These are phyloP conservation scores for Ustilago loliicola DNA, from an alignment of 1,284 basidiomycete species.

Conservation along the genomic window DNA sequence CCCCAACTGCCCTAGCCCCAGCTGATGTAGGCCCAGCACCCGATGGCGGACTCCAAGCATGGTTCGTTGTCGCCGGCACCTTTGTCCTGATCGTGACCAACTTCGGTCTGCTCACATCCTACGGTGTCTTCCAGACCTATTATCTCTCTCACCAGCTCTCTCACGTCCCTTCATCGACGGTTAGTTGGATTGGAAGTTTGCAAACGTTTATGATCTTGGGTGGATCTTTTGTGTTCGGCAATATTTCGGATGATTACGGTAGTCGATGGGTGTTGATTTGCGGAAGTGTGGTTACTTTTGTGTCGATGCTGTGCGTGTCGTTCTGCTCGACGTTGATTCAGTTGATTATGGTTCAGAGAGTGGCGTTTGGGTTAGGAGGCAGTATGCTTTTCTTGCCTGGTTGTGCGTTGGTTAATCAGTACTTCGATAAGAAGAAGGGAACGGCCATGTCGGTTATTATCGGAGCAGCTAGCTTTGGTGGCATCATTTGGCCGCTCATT, in stretches of 20 bases:
- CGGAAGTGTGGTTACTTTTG: slow-evolving; percentile 40
- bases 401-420: slow-evolving; percentile 46
- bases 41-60: slow-evolving; percentile 46
- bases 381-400: slow-evolving; percentile 54
- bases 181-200: slow-evolving; percentile 47
- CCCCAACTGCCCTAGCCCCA: neutral
- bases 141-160: slow-evolving; percentile 39
- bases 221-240: slow-evolving; percentile 47
- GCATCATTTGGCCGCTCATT: slow-evolving; percentile 49
- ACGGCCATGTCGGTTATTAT: slow-evolving; percentile 49
- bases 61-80: slow-evolving; percentile 50
- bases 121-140: slow-evolving; percentile 50
- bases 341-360: slow-evolving; percentile 41
- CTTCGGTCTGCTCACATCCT: slow-evolving; percentile 53
- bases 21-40: slow-evolving; percentile 24
- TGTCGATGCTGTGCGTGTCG: slow-evolving; percentile 40
- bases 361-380: slow-evolving; percentile 39
- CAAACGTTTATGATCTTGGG: slow-evolving; percentile 51
- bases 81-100: slow-evolving; percentile 56
- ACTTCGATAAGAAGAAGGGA: slow-evolving; percentile 47
- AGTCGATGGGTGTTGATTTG: slow-evolving; percentile 29
- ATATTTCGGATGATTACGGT: slow-evolving; percentile 48
- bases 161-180: slow-evolving; percentile 33
- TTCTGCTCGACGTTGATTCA: slow-evolving; percentile 41
- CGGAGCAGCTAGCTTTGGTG: slow-evolving; percentile 47